Evolutionary conservation across 208 protist genomes (phyloP).

Genomic region (Acanthamoeba sp.): DNA sequence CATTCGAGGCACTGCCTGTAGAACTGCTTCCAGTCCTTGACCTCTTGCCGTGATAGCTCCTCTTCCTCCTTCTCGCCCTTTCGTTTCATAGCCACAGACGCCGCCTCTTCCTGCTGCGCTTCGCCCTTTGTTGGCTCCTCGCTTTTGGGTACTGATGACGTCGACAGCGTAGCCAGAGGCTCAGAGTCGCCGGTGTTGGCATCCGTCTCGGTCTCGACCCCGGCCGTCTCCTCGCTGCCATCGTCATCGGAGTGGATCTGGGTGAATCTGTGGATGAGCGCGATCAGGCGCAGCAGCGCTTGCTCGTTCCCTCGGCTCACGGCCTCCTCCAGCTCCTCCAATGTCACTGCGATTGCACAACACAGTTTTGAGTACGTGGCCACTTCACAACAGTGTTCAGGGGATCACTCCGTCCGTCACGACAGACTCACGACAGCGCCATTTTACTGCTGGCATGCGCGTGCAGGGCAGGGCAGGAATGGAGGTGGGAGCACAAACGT

Average conservation of each 20-base stretch:
- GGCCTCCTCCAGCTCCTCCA: slow-evolving; percentile 16
- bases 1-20: slow-evolving; percentile 15
- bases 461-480: neutral
- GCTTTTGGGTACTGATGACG: too few species aligned
- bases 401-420: too few species aligned
- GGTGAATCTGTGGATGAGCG: slow-evolving; percentile 1
- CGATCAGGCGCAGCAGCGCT: slow-evolving; percentile 18
- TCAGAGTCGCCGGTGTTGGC: neutral
- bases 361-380: too few species aligned
- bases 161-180: too few species aligned
- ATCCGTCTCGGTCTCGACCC: neutral
- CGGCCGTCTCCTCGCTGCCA: neutral
- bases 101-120: neutral
- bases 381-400: too few species aligned
- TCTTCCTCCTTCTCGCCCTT: too few species aligned
- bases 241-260: neutral
- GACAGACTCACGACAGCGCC: neutral
- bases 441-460: neutral
- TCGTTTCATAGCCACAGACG: too few species aligned
- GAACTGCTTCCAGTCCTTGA: slow-evolving; percentile 57
- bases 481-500: neutral
- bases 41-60: neutral
- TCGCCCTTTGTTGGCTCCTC: neutral
- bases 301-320: neutral
- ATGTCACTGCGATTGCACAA: too few species aligned